Evolutionary conservation across 2,329 filamentous ascomycete species (phyloP).

Genomic region (Neurospora sp.): DNA sequence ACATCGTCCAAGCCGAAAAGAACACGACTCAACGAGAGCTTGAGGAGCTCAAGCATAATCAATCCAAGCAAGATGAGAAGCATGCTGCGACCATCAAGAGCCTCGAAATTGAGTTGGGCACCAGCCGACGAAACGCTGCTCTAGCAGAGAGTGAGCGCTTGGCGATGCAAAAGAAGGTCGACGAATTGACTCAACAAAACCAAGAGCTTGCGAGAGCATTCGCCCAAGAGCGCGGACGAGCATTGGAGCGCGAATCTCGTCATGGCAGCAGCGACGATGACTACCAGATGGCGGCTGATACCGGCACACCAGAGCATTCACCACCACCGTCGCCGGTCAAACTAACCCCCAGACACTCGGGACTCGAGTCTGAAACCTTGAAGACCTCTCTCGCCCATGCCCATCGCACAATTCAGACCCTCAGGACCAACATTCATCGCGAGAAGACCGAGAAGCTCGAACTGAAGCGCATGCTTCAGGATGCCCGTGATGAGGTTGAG

Average conservation of each 20-base stretch:
- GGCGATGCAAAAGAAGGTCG: constrained; percentile 74
- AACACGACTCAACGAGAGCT: constrained; percentile 71
- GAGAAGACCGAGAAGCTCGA: constrained; percentile 99
- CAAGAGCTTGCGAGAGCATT: constrained; percentile 82
- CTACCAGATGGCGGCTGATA: constrained; percentile 55
- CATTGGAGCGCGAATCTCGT: constrained; percentile 54
- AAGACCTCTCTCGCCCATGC: constrained; percentile 91
- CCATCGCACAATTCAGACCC: constrained; percentile 90
- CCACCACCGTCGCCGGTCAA: constrained; percentile 87
- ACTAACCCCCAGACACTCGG: constrained; percentile 78
- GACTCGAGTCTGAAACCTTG: constrained; percentile 90
- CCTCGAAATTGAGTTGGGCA: constrained; percentile 80
- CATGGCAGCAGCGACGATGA: constrained; percentile 52
- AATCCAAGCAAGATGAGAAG: constrained; percentile 74
- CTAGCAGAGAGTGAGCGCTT: constrained; percentile 70
- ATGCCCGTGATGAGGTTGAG: constrained; percentile 85
- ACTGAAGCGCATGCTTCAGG: constrained; percentile 87
- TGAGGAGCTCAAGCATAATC: constrained; percentile 75
- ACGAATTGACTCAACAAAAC: constrained; percentile 82
- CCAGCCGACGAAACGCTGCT: constrained; percentile 68
- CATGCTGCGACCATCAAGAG: constrained; percentile 67
- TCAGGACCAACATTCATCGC: constrained; percentile 88
- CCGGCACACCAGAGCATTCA: constrained; percentile 76
- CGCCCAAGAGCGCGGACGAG: constrained; percentile 59
- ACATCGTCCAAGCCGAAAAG: constrained; percentile 64